These are phyloP conservation scores for Podaxis sp. DNA, from an alignment of 768 basidiomycete genomes.

Conservation along the genomic window DNA sequence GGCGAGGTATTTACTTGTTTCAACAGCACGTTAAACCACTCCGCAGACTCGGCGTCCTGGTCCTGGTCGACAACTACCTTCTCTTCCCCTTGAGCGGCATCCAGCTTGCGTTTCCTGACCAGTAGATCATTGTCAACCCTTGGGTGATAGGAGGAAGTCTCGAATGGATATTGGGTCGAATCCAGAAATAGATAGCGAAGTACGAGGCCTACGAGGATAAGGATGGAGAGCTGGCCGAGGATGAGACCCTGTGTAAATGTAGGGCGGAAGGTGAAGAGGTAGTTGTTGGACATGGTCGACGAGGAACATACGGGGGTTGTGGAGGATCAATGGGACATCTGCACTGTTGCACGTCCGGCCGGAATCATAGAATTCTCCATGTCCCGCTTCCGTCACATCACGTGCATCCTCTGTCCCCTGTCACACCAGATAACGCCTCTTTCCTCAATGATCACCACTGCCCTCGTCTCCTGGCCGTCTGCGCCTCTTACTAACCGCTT, in stretches of 20 bases:
- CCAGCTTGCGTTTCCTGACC: slow-evolving; percentile 35
- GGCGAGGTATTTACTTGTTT: slow-evolving; percentile 59
- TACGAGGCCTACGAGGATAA: slow-evolving; percentile 72
- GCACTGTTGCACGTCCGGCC: not conserved
- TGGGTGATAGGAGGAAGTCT: slow-evolving; percentile 60
- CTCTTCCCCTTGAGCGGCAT: slow-evolving; percentile 24
- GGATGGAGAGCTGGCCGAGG: slow-evolving; percentile 87
- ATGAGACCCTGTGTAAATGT: slow-evolving; percentile 96
- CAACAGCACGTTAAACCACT: slow-evolving; percentile 89
- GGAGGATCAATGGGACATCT: not conserved
- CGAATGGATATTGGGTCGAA: slow-evolving; percentile 57
- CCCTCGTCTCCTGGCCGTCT: slow-evolving; percentile 46
- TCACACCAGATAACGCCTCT: slow-evolving; percentile 4
- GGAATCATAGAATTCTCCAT: slow-evolving; percentile 1
- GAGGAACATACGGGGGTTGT: slow-evolving; percentile 3
- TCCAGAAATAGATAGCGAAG: slow-evolving; percentile 97
- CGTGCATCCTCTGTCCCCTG: not conserved
- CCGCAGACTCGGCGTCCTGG: slow-evolving; percentile 63
- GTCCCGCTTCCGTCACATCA: not conserved
- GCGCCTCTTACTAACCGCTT: slow-evolving; percentile 49
- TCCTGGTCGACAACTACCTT: slow-evolving; percentile 26
- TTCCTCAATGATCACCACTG: slow-evolving; percentile 13
- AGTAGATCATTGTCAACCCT: slow-evolving; percentile 49
- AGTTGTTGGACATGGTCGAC: slow-evolving; percentile 49
- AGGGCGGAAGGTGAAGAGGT: slow-evolving; percentile 73